A percentile compares a stretch with the other conserved stretches of the same genome.
phyloP scores from a whole-genome alignment of 2,329 filamentous ascomycete genomes.

The Epichloe bromicola region DNA sequence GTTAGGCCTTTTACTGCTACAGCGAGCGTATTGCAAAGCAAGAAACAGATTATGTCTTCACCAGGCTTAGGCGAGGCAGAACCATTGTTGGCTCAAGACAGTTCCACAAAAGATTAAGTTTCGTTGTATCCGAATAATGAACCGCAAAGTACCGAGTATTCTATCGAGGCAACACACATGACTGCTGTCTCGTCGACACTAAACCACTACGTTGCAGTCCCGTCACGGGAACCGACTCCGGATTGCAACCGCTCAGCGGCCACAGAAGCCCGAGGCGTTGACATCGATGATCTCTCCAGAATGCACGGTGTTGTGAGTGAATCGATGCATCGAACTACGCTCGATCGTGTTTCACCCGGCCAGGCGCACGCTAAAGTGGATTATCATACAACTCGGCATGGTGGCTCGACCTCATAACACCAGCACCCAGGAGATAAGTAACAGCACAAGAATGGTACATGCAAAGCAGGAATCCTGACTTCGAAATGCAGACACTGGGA shows the following conservation, averaged over 20 bases:
- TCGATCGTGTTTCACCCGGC: background rate
- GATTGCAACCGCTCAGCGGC: background rate
- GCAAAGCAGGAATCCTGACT: background rate
- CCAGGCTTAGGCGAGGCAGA: too few species aligned
- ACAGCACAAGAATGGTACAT: background rate
- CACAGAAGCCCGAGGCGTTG: background rate
- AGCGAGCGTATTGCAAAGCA: slow-evolving; percentile 4
- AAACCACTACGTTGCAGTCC: background rate
- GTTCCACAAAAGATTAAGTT: background rate
- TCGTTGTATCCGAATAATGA: background rate
- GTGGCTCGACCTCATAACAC: background rate
- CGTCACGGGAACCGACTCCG: background rate
- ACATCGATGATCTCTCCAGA: background rate
- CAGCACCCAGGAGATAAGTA: background rate
- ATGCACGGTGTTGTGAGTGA: background rate
- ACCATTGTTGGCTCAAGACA: background rate
- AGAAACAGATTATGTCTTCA: background rate
- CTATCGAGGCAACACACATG: background rate
- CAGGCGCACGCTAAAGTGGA: background rate
- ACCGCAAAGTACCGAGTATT: background rate
- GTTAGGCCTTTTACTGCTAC: slow-evolving; percentile 14
- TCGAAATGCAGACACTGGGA: background rate
- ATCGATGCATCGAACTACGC: background rate
- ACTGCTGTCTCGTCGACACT: background rate
- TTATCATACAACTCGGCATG: background rate